Evolutionary conservation across 495 filamentous ascomycete species (phyloP), one percentile per base, ranked within the genome.

Genomic region (Penicillium coffeae): DNA sequence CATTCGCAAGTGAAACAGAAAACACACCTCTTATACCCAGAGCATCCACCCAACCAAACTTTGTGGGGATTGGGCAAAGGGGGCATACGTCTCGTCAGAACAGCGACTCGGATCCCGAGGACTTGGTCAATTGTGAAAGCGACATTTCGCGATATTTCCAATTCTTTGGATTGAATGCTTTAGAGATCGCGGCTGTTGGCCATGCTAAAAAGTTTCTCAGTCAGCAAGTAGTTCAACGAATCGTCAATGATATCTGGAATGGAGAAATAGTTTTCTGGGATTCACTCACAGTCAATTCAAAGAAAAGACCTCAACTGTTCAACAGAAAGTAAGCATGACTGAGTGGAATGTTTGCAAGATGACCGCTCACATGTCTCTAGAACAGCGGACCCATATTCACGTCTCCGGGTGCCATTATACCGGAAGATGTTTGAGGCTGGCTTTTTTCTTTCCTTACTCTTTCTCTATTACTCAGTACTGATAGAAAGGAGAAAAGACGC

Each of bases 261-360:
- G 92, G 91, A 16, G 82, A 90, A 47, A 95, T 96, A 49, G 83
- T 90, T 14, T 95, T 96, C 60, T 97, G 91, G 90, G 86, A 95
- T 51, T 81, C 74, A 32, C 69, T 96, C 21, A 85, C 82, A 21
- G 81, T 89, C 14, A 72, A 88, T 55, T 84, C 88, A 0, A 81
- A 68, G 22, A 97, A 96, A 61, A 85, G 87, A 53, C 85, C 90
- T 1, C 84, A 86, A 14, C 78, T 89, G 40, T 95, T 94, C 68
- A 90, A 88, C 62, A 77, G 80, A 50, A 73, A 70, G 79, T 79
- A 55, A 56, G 56, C 34, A 38, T 2, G 3, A 5, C 42, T 2
- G n/a, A 3, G 25, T 16, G 21, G 19, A 15, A 46, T 35, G 3
- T 45, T 16, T 22, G n/a, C n/a, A n/a, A n/a, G n/a, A n/a, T n/a